Conservation (phyloP, 2,329 filamentous ascomycete species). For the Trichothecium roseum region DNA sequence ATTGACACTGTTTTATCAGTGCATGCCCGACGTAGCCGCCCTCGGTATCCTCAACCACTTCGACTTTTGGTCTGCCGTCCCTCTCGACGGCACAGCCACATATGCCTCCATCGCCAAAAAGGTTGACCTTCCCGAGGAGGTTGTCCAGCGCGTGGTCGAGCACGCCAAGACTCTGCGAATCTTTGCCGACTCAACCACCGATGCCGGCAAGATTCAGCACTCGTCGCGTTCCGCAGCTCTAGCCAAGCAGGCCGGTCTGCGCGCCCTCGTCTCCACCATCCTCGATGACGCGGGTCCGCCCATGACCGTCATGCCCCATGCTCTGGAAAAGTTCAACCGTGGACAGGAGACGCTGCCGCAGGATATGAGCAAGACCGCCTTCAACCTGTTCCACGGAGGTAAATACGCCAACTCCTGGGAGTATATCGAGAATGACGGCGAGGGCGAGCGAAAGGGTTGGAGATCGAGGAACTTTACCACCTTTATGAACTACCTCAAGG, state of each 20-base stretch:
- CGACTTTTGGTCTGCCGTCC: slow-evolving; percentile 40
- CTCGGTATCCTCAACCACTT: slow-evolving; percentile 41
- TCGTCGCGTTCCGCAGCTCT: slow-evolving; percentile 27
- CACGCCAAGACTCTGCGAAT: slow-evolving; percentile 27
- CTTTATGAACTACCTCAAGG: slow-evolving; percentile 28
- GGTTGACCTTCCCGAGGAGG: slow-evolving; percentile 24
- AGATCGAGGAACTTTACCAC: slow-evolving; percentile 26
- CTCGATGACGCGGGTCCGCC: slow-evolving; percentile 26
- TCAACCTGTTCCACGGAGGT: slow-evolving; percentile 22
- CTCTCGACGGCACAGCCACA: slow-evolving; percentile 32
- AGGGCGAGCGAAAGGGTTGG: slow-evolving; percentile 25
- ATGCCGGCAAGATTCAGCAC: slow-evolving; percentile 19
- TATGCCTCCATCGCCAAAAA: slow-evolving; percentile 27
- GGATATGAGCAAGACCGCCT: slow-evolving; percentile 23
- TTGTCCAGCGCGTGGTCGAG: slow-evolving; percentile 25
- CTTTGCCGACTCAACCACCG: slow-evolving; percentile 18
- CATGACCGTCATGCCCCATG: slow-evolving; percentile 21
- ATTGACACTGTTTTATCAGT: slow-evolving; percentile 15
- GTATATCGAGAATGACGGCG: slow-evolving; percentile 27
- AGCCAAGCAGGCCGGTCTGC: slow-evolving; percentile 19
- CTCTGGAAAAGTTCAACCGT: slow-evolving; percentile 19
- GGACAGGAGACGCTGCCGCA: slow-evolving; percentile 20
- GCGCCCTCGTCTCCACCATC: slow-evolving; percentile 24
- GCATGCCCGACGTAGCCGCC: slow-evolving; percentile 29
- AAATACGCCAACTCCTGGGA: slow-evolving; percentile 25